Evolutionary conservation across 495 filamentous ascomycete species (phyloP), one percentile per base, ranked within the genome.

Genomic region (Penicillium herquei): DNA sequence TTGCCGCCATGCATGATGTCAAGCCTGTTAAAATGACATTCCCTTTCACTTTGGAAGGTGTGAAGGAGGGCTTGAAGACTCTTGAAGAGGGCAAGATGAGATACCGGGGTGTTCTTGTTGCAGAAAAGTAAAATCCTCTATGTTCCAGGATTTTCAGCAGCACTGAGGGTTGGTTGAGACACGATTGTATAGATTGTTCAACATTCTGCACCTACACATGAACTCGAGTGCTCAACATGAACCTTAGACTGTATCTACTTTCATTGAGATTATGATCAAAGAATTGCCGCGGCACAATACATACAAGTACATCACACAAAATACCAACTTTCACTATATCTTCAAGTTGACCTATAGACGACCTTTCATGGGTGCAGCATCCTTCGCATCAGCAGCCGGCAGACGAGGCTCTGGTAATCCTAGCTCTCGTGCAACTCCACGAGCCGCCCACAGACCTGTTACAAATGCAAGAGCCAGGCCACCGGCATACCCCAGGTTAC

Each of bases 1-100:
- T 87, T 59, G 80, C 81, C 0, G 80, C 81, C 0, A 57, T 61
- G 40, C 79, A 87, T 56, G 58, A 70, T 1, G 78, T 87, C 62
- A 79, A 78, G 68, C 82, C 84, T 2, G 68, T 83, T 7, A 68
- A 78, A 10, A 71, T 82, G 72, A 79, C 69, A 45, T 86, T 80
- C 57, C 82, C 82, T 0, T 67, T 87, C 79, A 80, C 67, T 0
- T 61, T 70, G 56, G 68, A 81, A 49, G 84, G 82, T 0, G 78
- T 84, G 33, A 68, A 71, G 37, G 58, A 83, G 32, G 78, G 79
- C 14, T 61, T 87, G 56, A 64, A 79, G 57, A 78, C 72, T 35
- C 55, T 87, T 59, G 67, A 79, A 7, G 67, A 73, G 1, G 83
- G 84, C 2, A 76, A 81, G 37, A 82, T 87, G 73, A 70, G 81